phyloP scores from a whole-genome alignment of 306 rosid genomes.

The Canavalia ensiformis region DNA sequence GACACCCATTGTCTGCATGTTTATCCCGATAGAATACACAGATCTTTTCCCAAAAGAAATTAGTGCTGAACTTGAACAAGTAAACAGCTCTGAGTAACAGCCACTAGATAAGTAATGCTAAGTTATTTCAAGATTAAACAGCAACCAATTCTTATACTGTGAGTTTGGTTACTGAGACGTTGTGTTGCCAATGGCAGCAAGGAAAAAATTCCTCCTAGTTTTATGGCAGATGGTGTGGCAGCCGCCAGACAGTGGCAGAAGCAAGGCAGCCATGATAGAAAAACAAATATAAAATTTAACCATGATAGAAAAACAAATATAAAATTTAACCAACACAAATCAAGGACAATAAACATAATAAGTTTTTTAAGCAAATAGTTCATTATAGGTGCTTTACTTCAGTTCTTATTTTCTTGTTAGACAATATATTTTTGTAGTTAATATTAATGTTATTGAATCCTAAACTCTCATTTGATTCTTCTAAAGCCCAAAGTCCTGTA shows the following conservation, averaged over 20 bases:
- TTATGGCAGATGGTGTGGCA: not conserved
- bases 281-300: not conserved
- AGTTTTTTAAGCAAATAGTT: not conserved
- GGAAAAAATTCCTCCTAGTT: not conserved
- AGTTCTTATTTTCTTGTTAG: constrained; percentile 16
- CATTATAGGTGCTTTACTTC: not conserved
- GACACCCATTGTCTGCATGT: constrained; percentile 12
- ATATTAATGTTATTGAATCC: not conserved
- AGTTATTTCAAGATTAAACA: not conserved
- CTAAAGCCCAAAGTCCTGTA: not conserved
- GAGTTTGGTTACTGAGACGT: not conserved
- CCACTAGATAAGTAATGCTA: not conserved
- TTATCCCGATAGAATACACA: constrained; percentile 6
- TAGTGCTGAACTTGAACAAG: not conserved
- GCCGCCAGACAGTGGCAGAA: not conserved
- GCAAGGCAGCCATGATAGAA: not conserved
- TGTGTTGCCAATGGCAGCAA: not conserved
- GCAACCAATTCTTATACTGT: not conserved
- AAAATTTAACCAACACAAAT: constrained; percentile 3
- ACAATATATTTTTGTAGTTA: not conserved
- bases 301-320: not conserved
- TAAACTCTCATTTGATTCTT: constrained; percentile 13
- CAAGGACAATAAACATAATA: not conserved
- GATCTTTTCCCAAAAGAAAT: constrained; percentile 8
- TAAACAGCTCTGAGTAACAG: not conserved